These are phyloP conservation scores for Moesziomyces parantarcticus DNA, from an alignment of 1,284 basidiomycete species.

Conservation along the genomic window DNA sequence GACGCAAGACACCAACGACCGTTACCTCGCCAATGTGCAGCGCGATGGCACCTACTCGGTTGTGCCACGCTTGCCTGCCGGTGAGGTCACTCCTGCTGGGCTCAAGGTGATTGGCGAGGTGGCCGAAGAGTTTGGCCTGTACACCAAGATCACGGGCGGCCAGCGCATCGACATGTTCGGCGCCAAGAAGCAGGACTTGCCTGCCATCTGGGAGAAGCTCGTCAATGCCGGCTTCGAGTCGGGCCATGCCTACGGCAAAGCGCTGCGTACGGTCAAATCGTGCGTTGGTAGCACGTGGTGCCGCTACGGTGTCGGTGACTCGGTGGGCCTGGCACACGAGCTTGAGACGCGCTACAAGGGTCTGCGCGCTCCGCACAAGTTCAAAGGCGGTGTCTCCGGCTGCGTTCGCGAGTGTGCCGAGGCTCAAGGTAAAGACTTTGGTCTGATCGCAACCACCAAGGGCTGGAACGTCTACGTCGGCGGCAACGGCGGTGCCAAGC, in stretches of 20 bases:
- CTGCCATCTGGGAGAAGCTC: conserved; percentile 79
- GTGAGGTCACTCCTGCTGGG: conserved; percentile 78
- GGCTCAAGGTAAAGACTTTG: conserved; percentile 81
- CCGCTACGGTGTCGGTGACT: conserved; percentile 80
- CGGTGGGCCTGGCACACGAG: conserved; percentile 78
- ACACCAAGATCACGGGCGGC: conserved; percentile 69
- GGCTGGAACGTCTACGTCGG: conserved; percentile 74
- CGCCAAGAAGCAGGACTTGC: conserved; percentile 79
- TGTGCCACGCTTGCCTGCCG: conserved; percentile 77
- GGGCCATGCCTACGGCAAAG: conserved; percentile 80
- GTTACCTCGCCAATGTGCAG: conserved; percentile 80
- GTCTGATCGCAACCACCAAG: conserved; percentile 81
- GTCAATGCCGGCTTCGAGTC: conserved; percentile 78
- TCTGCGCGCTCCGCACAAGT: conserved; percentile 78
- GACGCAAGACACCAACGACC: conserved; percentile 78
- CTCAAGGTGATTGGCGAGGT: conserved; percentile 78
- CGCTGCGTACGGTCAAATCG: conserved; percentile 74
- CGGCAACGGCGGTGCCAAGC: conserved; percentile 80
- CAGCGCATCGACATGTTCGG: conserved; percentile 81
- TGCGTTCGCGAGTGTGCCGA: conserved; percentile 71
- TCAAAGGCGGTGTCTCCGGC: conserved; percentile 81
- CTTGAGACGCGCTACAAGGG: conserved; percentile 81
- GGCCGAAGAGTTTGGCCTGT: conserved; percentile 77
- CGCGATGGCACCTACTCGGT: conserved; percentile 80
- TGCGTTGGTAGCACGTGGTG: conserved; percentile 77